Percentiles rank a stretch among this genome's conserved stretches.
Evolutionary conservation across 164 flowering plant species (phyloP).

Genomic region (Tinospora cordifolia): DNA sequence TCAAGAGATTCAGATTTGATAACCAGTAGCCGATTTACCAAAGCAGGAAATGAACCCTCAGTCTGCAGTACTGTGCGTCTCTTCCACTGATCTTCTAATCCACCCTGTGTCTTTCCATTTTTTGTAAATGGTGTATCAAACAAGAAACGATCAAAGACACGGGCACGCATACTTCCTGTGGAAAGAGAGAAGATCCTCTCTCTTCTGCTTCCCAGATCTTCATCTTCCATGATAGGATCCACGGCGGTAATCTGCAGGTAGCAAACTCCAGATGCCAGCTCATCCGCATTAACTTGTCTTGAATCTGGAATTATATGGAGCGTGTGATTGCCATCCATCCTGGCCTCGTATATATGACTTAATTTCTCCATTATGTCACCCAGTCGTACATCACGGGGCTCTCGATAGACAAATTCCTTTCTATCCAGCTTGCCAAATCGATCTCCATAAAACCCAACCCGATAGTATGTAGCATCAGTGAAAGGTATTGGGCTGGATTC

Average conservation of each 20-base stretch:
- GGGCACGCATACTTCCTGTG: constrained; percentile 87
- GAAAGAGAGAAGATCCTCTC: constrained; percentile 92
- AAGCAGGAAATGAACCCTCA: constrained; percentile 94
- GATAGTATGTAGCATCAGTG: constrained; percentile 91
- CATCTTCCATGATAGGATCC: constrained; percentile 98
- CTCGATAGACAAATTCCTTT: constrained; percentile 84
- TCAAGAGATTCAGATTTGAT: constrained; percentile 87
- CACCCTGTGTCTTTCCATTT: constrained; percentile 97
- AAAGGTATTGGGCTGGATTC: constrained; percentile 97
- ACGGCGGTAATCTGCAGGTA: constrained; percentile 95
- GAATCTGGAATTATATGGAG: constrained; percentile 92
- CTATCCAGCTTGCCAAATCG: constrained; percentile 77
- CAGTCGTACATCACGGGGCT: constrained; percentile 92
- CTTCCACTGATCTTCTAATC: constrained; percentile 98
- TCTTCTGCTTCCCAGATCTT: constrained; percentile 91
- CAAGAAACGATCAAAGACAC: constrained; percentile 94
- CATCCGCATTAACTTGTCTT: constrained; percentile 95
- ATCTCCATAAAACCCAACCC: constrained; percentile 93
- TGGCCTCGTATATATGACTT: constrained; percentile 86
- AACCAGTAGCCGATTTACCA: constrained; percentile 83
- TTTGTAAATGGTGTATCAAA: constrained; percentile 98
- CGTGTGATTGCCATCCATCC: constrained; percentile 82
- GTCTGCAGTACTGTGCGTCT: constrained; percentile 85
- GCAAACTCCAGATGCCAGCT: constrained; percentile 83
- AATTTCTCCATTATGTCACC: constrained; percentile 99